phyloP scores from a whole-genome alignment of 441 rosid species.

The California macrophylla region DNA sequence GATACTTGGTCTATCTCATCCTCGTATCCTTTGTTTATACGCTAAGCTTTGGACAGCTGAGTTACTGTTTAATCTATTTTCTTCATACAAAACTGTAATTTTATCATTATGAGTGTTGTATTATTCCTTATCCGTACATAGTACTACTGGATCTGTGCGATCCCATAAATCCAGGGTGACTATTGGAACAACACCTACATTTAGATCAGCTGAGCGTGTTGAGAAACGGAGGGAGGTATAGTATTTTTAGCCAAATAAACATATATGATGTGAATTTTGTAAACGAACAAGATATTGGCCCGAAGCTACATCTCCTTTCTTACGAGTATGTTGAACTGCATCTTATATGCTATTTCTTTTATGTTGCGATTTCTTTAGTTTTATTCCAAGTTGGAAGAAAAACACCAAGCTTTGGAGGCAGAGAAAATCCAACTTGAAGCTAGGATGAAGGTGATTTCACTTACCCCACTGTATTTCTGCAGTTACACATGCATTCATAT shows the following conservation, averaged over 20 bases:
- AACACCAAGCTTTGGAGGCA: constrained; percentile 64
- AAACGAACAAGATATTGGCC: too few relatives aligned
- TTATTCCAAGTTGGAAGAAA: constrained; percentile 74
- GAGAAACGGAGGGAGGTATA: constrained; percentile 79
- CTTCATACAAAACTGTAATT: not conserved
- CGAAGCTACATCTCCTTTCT: too few relatives aligned
- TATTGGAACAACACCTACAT: constrained; percentile 72
- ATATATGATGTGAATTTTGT: not conserved
- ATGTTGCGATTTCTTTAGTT: constrained; percentile 24
- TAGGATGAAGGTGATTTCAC: constrained; percentile 53
- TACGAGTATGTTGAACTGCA: constrained; percentile 3
- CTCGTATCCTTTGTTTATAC: constrained; percentile 62
- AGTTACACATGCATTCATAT: not conserved
- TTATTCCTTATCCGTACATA: constrained; percentile 19
- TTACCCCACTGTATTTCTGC: not conserved
- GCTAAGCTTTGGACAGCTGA: not conserved
- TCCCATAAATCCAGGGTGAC: constrained; percentile 58
- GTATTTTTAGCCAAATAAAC: constrained; percentile 11
- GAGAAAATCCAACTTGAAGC: constrained; percentile 66
- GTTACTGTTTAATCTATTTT: not conserved
- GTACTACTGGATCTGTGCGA: constrained; percentile 58
- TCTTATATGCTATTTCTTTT: constrained; percentile 15
- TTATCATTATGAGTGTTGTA: not conserved
- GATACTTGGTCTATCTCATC: constrained; percentile 74
- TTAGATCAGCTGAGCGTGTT: constrained; percentile 64